A percentile compares a stretch with the other conserved stretches of the same genome.
phyloP scores from a whole-genome alignment of 352 stramenopile species.

The Thraustochytrium sp. region DNA sequence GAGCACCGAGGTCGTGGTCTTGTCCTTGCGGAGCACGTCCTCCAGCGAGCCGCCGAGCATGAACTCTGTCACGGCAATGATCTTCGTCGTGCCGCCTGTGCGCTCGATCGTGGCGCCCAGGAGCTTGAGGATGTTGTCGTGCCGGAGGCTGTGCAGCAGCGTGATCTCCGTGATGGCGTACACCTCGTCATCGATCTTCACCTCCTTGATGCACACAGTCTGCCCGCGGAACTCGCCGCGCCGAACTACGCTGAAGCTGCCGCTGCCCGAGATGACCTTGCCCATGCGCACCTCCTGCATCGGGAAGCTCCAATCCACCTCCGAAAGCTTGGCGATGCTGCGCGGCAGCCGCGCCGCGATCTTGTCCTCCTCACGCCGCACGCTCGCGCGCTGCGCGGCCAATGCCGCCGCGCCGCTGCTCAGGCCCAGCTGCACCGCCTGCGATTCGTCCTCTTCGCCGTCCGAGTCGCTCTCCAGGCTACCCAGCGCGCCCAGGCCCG shows the following conservation, averaged over 20 bases:
- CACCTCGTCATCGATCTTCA: constrained; percentile 32
- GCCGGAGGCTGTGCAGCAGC: constrained; percentile 10
- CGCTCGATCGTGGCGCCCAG: background rate
- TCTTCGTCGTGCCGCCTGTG: background rate
- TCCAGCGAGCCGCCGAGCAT: constrained; percentile 8
- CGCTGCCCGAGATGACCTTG: background rate
- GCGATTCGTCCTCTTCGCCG: background rate
- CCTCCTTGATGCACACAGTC: constrained; percentile 31
- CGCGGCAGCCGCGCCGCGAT: background rate
- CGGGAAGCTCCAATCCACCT: constrained; percentile 3
- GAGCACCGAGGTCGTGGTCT: background rate
- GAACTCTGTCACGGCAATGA: constrained; percentile 40
- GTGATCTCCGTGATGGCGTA: constrained; percentile 41
- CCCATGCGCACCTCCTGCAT: background rate
- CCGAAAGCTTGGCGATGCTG: background rate
- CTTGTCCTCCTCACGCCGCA: background rate
- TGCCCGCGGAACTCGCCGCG: background rate
- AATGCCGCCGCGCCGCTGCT: background rate
- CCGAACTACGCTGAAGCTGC: background rate
- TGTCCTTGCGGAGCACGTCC: background rate
- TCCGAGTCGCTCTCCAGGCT: too few species aligned
- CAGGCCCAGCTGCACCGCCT: too few species aligned
- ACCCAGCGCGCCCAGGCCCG: too few species aligned
- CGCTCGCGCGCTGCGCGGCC: background rate
- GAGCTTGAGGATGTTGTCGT: constrained; percentile 11